Conservation (phyloP, 2,329 filamentous ascomycete species). For the Phaeosphaeriaceae sp. region DNA sequence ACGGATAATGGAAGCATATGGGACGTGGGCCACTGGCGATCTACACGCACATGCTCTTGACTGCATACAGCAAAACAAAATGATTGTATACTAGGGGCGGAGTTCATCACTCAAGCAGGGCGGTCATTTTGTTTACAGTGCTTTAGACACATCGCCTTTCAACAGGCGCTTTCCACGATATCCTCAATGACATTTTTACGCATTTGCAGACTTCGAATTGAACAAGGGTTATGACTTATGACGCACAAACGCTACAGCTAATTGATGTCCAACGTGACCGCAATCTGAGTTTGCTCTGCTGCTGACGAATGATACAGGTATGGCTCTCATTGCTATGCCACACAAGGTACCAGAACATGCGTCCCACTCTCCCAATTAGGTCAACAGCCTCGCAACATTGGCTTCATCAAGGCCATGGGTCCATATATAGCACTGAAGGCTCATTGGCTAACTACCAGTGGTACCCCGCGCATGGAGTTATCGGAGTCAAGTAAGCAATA, state of each 20-base stretch:
- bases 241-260: no score
- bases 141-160: conserved; percentile 35
- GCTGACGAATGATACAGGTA: no score
- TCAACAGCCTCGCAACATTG: not conserved
- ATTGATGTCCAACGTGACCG: no score
- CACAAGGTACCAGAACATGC: not conserved
- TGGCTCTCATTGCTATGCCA: not conserved
- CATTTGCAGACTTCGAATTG: no score
- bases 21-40: not conserved
- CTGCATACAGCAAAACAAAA: not conserved
- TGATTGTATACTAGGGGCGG: conserved; percentile 6
- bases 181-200: conserved; percentile 3
- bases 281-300: no score
- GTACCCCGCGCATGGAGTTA: not conserved
- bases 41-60: not conserved
- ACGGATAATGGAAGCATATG: not conserved
- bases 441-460: not conserved
- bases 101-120: conserved; percentile 43
- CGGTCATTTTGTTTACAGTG: conserved; percentile 22
- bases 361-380: not conserved
- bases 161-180: conserved; percentile 34
- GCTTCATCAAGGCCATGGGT: not conserved
- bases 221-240: not conserved
- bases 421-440: not conserved
- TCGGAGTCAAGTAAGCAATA: conserved; percentile 1